Evolutionary conservation across 2,329 filamentous ascomycete genomes (phyloP).

Genomic region (Arachnomyces sp.): DNA sequence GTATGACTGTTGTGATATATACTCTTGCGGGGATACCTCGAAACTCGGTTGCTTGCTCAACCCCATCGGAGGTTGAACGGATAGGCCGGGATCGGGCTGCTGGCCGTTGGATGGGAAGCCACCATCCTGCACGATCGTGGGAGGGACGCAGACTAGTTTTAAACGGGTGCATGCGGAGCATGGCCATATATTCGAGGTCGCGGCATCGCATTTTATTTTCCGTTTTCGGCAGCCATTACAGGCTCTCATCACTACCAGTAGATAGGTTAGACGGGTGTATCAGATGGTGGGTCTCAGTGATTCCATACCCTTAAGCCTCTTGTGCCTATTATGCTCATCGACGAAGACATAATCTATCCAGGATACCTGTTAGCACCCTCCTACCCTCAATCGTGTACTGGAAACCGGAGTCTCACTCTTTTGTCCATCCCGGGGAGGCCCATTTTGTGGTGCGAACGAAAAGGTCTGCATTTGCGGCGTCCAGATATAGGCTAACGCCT

Average conservation of each 20-base stretch:
- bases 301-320: constrained; percentile 75
- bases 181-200: constrained; percentile 94
- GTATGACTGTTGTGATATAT: too few relatives aligned
- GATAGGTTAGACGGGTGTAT: background rate
- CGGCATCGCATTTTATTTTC: constrained; percentile 97
- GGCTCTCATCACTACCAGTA: constrained; percentile 76
- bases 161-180: constrained; percentile 87
- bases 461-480: constrained; percentile 56
- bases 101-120: constrained; percentile 25
- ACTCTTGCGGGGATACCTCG: too few relatives aligned
- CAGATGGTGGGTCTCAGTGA: constrained; percentile 3
- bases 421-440: constrained; percentile 64
- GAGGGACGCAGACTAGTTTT: constrained; percentile 87
- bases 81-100: constrained; percentile 18
- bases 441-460: constrained; percentile 60
- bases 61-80: constrained; percentile 15
- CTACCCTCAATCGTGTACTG: constrained; percentile 4
- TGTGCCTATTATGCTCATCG: constrained; percentile 96
- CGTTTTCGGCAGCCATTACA: constrained; percentile 90
- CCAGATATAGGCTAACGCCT: constrained; percentile 48
- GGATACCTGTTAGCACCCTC: constrained; percentile 8
- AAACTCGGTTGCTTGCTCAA: constrained; percentile 28
- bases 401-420: constrained; percentile 57
- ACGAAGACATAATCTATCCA: constrained; percentile 91
- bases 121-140: constrained; percentile 68